These are phyloP conservation scores for Carex myosuroides DNA, from an alignment of 176 grass and related monocot species.

Conservation along the genomic window DNA sequence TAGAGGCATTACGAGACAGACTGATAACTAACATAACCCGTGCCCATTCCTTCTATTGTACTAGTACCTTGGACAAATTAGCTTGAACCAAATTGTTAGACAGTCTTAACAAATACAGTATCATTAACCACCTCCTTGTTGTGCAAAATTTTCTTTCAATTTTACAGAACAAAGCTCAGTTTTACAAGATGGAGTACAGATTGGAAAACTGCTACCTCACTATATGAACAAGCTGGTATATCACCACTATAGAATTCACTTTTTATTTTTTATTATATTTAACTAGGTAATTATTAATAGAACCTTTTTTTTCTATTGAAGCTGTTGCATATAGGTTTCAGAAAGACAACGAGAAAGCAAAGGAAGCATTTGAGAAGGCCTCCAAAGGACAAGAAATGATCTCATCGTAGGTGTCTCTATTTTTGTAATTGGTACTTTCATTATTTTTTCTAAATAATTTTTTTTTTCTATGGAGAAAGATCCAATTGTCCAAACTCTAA, in stretches of 20 bases:
- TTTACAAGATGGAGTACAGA: conserved; percentile 97
- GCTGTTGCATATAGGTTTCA: conserved; percentile 78
- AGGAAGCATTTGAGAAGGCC: conserved; percentile 98
- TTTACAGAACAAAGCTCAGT: conserved; percentile 85
- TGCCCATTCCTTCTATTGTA: neutral
- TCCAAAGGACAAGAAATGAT: conserved; percentile 99
- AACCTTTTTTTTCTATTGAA: conserved; percentile 38
- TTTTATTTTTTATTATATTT: neutral
- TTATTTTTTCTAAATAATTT: neutral
- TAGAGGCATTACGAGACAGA: neutral
- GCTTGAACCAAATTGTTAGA: neutral
- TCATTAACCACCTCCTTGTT: neutral
- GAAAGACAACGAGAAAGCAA: conserved; percentile 94
- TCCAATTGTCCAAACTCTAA: neutral
- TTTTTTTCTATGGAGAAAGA: neutral
- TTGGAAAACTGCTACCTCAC: conserved; percentile 79
- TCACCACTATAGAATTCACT: conserved; percentile 10
- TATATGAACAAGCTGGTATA: conserved; percentile 94
- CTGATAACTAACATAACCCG: neutral
- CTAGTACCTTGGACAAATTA: neutral
- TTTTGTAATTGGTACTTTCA: neutral
- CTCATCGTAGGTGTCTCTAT: conserved; percentile 66
- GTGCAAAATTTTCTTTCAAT: neutral
- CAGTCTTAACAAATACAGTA: neutral
- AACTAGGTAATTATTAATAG: conserved; percentile 11